Evolutionary conservation across 345 rosid species (phyloP).

Genomic region (Combretum micranthum): DNA sequence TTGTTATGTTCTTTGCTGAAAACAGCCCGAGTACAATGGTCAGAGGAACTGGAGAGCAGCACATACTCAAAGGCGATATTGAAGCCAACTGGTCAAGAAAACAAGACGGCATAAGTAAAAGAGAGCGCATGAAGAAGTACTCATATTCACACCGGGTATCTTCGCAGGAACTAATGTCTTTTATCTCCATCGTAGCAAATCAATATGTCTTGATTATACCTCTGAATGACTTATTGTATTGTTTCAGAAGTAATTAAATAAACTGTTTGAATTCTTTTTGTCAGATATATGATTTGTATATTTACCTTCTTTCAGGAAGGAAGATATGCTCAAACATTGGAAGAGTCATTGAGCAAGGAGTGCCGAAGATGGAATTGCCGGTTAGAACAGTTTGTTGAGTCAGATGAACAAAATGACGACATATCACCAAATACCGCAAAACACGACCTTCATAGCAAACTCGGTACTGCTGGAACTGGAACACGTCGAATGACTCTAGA

Average conservation of each 20-base stretch:
- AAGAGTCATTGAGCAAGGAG: slow-evolving; percentile 35
- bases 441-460: slow-evolving; percentile 13
- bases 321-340: slow-evolving; percentile 28
- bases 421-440: slow-evolving; percentile 20
- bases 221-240: too few species aligned
- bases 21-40: slow-evolving; percentile 32
- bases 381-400: slow-evolving; percentile 17
- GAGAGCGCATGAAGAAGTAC: slow-evolving; percentile 76
- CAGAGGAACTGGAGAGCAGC: slow-evolving; percentile 49
- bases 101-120: slow-evolving; percentile 49
- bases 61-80: slow-evolving; percentile 49
- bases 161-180: neutral
- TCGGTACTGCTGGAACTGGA: slow-evolving; percentile 16
- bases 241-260: too few species aligned
- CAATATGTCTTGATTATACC: too few species aligned
- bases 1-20: slow-evolving; percentile 1
- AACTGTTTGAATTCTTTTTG: too few species aligned
- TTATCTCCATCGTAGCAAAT: neutral
- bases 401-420: slow-evolving; percentile 15
- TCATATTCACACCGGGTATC: slow-evolving; percentile 71
- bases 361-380: slow-evolving; percentile 27
- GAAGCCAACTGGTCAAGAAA: slow-evolving; percentile 49
- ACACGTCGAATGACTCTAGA: slow-evolving; percentile 18
- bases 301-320: slow-evolving; percentile 45
- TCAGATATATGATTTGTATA: too few species aligned